Percentiles rank a stretch among this genome's conserved stretches.
These are phyloP conservation scores for Prunus mume DNA, from an alignment of 306 rosid species.

Conservation along the genomic window DNA sequence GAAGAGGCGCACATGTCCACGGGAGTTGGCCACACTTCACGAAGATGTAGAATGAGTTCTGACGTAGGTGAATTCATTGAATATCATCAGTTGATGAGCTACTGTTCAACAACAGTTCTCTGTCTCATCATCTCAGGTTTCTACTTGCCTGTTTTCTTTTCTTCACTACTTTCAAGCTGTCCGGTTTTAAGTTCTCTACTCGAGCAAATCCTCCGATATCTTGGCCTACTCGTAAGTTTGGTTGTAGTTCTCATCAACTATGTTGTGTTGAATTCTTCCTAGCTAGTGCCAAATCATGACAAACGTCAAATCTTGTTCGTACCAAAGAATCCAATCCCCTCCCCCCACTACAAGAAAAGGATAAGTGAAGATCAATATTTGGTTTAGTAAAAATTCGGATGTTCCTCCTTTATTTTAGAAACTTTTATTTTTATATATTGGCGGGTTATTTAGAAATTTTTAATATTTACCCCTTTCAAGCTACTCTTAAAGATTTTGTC, in stretches of 20 bases:
- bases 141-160: neutral
- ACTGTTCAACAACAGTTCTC: slow-evolving; percentile 50
- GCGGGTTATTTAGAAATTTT: too few relatives aligned
- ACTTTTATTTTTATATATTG: too few relatives aligned
- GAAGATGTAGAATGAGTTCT: slow-evolving; percentile 63
- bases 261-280: neutral
- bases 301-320: neutral
- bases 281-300: neutral
- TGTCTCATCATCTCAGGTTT: slow-evolving; percentile 40
- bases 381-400: too few relatives aligned
- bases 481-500: neutral
- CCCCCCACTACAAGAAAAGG: too few relatives aligned
- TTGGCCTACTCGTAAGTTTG: neutral
- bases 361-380: too few relatives aligned
- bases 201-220: neutral
- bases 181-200: neutral
- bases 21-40: slow-evolving; percentile 59
- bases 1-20: slow-evolving; percentile 91
- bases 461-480: neutral
- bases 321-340: too few relatives aligned
- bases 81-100: slow-evolving; percentile 78
- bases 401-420: too few relatives aligned
- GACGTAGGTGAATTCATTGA: slow-evolving; percentile 54
- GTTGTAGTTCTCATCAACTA: neutral
- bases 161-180: neutral